These are phyloP conservation scores for Nicotiana tabacum DNA, from an alignment of 257 asterid species.

Conservation along the genomic window DNA sequence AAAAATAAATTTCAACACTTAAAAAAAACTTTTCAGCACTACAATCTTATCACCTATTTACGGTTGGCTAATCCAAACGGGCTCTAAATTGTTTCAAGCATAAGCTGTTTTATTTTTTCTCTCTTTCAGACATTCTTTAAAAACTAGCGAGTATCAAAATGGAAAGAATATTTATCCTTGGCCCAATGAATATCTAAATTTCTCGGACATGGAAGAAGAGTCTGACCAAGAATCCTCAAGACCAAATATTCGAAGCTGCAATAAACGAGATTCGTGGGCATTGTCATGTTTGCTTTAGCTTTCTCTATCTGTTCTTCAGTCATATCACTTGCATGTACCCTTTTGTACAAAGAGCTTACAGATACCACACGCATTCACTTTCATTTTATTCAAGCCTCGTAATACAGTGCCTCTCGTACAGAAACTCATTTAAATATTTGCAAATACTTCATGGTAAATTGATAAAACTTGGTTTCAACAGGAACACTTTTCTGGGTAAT, in stretches of 20 bases:
- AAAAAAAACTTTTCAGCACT: too few species aligned
- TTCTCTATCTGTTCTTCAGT: neutral
- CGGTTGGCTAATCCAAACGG: too few species aligned
- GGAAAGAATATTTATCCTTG: neutral
- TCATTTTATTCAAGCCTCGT: constrained; percentile 33
- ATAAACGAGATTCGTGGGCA: neutral
- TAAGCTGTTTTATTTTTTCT: too few species aligned
- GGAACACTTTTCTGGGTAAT: constrained; percentile 43
- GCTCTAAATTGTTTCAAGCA: too few species aligned
- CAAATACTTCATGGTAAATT: constrained; percentile 50
- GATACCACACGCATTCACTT: constrained; percentile 25
- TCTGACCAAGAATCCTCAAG: neutral
- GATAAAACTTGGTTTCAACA: constrained; percentile 43
- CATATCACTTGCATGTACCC: constrained; percentile 37
- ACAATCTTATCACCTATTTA: too few species aligned
- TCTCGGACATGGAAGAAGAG: neutral
- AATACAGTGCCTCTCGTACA: constrained; percentile 24
- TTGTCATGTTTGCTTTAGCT: neutral
- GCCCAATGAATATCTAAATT: neutral
- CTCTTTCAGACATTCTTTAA: too few species aligned
- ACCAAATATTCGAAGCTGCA: neutral
- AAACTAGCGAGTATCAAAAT: neutral
- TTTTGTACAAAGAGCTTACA: constrained; percentile 30
- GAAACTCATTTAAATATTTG: constrained; percentile 31
- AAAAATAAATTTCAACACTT: too few species aligned